Base-by-base conservation (phyloP, 768 basidiomycete genomes). In the Leccinum aurantiacum region DNA sequence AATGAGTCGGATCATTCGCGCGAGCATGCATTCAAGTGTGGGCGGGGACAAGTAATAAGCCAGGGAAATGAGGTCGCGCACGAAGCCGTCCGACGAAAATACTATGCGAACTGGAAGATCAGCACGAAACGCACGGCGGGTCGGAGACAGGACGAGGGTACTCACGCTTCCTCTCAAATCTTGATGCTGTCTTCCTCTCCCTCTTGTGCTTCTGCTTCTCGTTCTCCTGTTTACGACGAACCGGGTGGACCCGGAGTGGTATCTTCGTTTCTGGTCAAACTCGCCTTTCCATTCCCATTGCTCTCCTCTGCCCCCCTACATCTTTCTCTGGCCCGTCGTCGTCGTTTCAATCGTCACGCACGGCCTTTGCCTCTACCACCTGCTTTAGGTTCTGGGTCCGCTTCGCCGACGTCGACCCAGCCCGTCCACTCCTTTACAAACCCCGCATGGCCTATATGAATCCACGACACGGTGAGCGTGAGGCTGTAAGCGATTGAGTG, bases 111-210 rank as follows among this genome's bases (percentile, higher is more conserved):
- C 59, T 38, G 15, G 37, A 38, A 53, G 53, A 62, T 63, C 58
- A 62, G 61, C 53, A 19, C 59, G 38, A 17, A 52, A 31, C 53
- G 55, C 15, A n/a, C 6, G 65, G 35, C 51, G 27, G 17, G 51
- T 24, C 4, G 65, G 6, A 35, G 1, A 35, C 13, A 35, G 55
- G 47, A 35, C 14, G 27, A 14, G 49, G 11, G 6, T 19, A 79
- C 88, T 75, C 69, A 90, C 88, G 89, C 89, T 63, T 83, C 79
- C 58, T 85, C 81, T 88, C 89, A 90, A 54, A 90, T 76, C 56
- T 76, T 78, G 67, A 78, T 80, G 37, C 79, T 84, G 35, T 71
- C 76, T 41, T 25, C 53, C 15, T 38, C 15, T 17, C 14, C 35
- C 19, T 41, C 29, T 31, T 15, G 33, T 11, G 6, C 22, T 19